Conservation (phyloP, 2,329 filamentous ascomycete species). For the Penicillium concentricum region DNA sequence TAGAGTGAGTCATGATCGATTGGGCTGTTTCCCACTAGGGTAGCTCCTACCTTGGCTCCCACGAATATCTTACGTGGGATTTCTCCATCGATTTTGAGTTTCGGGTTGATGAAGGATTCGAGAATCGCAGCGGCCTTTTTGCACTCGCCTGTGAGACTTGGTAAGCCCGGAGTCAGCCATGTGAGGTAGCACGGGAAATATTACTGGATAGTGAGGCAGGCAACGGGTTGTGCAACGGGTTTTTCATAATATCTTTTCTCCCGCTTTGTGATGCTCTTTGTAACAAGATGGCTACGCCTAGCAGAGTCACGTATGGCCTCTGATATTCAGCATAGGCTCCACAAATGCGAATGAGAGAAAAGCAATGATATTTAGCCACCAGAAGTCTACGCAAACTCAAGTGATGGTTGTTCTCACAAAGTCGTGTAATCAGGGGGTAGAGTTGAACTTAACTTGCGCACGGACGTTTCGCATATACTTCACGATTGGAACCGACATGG, state of each 20-base stretch:
- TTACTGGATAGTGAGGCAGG: conserved; percentile 10
- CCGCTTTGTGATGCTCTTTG: not conserved
- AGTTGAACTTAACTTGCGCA: not conserved
- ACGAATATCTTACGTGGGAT: conserved; percentile 86
- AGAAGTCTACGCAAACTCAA: not conserved
- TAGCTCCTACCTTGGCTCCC: conserved; percentile 71
- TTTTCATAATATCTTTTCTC: not conserved
- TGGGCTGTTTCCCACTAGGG: not conserved
- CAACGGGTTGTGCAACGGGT: conserved; percentile 6
- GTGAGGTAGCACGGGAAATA: not conserved
- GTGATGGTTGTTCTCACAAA: not conserved
- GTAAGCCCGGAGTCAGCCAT: not conserved
- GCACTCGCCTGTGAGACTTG: conserved; percentile 72
- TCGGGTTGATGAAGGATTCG: conserved; percentile 89
- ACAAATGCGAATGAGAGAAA: not conserved
- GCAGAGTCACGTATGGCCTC: not conserved
- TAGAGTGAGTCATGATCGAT: not conserved
- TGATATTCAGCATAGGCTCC: not conserved
- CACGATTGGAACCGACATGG: not conserved
- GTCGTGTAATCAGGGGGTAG: not conserved
- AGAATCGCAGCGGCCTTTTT: conserved; percentile 95
- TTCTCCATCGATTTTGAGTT: conserved; percentile 91
- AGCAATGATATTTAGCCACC: not conserved
- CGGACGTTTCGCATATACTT: not conserved
- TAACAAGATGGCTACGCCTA: not conserved